Base-by-base conservation (phyloP, 306 rosid genomes). In the Pterocarpus santalinus region DNA sequence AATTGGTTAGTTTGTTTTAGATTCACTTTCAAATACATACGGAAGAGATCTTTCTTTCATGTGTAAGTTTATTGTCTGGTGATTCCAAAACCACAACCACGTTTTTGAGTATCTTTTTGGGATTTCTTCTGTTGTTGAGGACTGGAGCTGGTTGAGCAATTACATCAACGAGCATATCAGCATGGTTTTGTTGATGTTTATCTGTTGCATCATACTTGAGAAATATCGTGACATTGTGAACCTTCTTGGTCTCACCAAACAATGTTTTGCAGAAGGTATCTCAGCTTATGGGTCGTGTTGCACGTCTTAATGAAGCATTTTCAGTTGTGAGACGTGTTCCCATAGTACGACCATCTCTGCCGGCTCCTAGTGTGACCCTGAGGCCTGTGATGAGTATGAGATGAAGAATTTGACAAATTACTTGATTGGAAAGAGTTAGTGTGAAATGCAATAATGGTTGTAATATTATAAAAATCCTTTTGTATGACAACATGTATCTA, bases 221-320 rank as follows among this genome's bases (percentile, higher is more conserved):
- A 75, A 69, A 38, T 57, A 15, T 64, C 16, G 4, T 11, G 55
- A 17, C 46, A 62, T 44, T 10, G 2, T 30, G 28, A 39, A 79
- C 34, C 69, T 65, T 80, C 38, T 80, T 53, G 41, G 53, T 49
- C 30, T 66, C 69, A 28, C 38, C 9, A 39, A 64, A 69, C 8
- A 5, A 41, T 63, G 73, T 79, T 22, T 78, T 85, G 90, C 97
- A 95, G 99, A 95, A 93, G 97, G 90, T 85, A 57, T 87, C 97
- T 67, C 98, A 86, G 84, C 88, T 90, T 80, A 88, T 85, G 94
- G 88, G 84, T 73, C 96, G 91, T 16, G 97, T 92, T 46, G 94
- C 91, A 4, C 98, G 94, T 65, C 98, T 95, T 22, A 95, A 95
- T n/a, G 98, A 95, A 87, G 97, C 99, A 51, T 92, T 95, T 83